These are phyloP conservation scores for Tolypocladium ovalisporum DNA, from an alignment of 2,329 filamentous ascomycete genomes.

Conservation along the genomic window DNA sequence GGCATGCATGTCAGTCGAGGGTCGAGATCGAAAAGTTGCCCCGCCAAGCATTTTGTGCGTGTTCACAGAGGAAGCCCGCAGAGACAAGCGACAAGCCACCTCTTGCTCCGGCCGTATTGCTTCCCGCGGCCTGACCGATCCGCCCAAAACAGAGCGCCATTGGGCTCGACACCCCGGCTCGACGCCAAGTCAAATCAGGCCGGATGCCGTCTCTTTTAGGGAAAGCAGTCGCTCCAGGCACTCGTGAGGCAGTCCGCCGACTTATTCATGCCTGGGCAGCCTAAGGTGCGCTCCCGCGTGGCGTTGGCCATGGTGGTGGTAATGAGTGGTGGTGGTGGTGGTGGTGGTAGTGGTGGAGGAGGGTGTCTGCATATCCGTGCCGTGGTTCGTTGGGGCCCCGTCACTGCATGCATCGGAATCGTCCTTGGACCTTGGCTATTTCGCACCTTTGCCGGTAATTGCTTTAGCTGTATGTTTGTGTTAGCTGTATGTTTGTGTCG, in stretches of 20 bases:
- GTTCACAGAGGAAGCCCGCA: not conserved
- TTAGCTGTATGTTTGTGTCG: conserved; percentile 3
- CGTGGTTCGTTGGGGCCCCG: conserved; percentile 4
- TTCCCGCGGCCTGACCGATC: not conserved
- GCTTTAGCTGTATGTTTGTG: conserved; percentile 2
- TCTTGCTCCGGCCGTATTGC: not conserved
- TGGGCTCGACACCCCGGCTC: not conserved
- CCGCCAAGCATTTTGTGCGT: not conserved
- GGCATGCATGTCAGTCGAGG: not conserved
- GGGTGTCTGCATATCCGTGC: not conserved
- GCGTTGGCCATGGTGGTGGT: conserved; percentile 1
- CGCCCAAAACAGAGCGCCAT: not conserved
- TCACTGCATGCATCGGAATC: conserved; percentile 5
- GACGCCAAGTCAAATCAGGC: not conserved
- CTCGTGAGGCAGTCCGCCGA: not conserved
- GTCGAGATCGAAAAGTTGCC: not conserved
- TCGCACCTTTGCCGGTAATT: conserved; percentile 8
- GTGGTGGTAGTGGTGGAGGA: conserved; percentile 3
- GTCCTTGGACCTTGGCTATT: conserved; percentile 2
- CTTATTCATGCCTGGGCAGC: not conserved
- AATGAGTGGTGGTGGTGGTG: conserved; percentile 3
- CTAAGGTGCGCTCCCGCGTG: conserved; percentile 4
- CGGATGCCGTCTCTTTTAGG: not conserved
- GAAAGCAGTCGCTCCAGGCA: not conserved
- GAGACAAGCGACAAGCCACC: conserved; percentile 1